Evolutionary conservation across 352 stramenopile species (phyloP).

Genomic region (Globisporangium nodosum): DNA sequence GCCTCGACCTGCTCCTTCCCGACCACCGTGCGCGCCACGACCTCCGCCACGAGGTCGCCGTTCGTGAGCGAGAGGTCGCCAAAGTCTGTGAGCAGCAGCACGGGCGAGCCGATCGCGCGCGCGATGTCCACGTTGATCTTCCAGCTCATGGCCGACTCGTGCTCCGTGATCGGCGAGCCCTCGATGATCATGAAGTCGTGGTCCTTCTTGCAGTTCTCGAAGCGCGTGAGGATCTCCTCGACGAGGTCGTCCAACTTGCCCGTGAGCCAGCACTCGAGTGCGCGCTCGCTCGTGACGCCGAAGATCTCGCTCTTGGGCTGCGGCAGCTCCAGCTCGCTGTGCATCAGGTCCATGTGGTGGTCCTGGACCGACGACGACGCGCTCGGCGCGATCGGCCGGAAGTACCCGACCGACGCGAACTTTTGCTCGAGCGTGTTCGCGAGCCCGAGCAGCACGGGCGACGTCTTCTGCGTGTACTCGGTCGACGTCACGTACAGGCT

Average conservation of each 20-base stretch:
- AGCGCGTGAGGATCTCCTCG: slow-evolving; percentile 61
- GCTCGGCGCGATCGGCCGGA: slow-evolving; percentile 63
- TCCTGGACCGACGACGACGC: slow-evolving; percentile 24
- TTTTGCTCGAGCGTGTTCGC: slow-evolving; percentile 71
- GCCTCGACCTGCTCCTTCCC: slow-evolving; percentile 57
- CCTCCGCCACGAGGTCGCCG: slow-evolving; percentile 36
- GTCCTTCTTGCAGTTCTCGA: slow-evolving; percentile 39
- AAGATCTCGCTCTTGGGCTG: slow-evolving; percentile 42
- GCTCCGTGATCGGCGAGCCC: slow-evolving; percentile 54
- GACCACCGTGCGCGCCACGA: slow-evolving; percentile 47
- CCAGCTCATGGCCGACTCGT: slow-evolving; percentile 72
- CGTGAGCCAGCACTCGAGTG: slow-evolving; percentile 43
- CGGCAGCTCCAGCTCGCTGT: slow-evolving; percentile 46
- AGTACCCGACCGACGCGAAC: slow-evolving; percentile 67
- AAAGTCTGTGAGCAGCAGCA: slow-evolving; percentile 63
- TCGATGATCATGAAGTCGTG: slow-evolving; percentile 87
- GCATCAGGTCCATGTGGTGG: slow-evolving; percentile 72
- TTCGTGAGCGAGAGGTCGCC: slow-evolving; percentile 19
- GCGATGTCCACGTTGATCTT: slow-evolving; percentile 78
- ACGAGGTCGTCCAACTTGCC: slow-evolving; percentile 63
- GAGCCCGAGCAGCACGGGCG: slow-evolving; percentile 63
- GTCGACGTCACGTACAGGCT: slow-evolving; percentile 70
- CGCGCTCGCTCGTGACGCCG: slow-evolving; percentile 50
- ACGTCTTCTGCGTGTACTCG: slow-evolving; percentile 52
- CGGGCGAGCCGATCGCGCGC: slow-evolving; percentile 54